phyloP scores from a whole-genome alignment of 208 protist species.

The Leishmania guyanensis region DNA sequence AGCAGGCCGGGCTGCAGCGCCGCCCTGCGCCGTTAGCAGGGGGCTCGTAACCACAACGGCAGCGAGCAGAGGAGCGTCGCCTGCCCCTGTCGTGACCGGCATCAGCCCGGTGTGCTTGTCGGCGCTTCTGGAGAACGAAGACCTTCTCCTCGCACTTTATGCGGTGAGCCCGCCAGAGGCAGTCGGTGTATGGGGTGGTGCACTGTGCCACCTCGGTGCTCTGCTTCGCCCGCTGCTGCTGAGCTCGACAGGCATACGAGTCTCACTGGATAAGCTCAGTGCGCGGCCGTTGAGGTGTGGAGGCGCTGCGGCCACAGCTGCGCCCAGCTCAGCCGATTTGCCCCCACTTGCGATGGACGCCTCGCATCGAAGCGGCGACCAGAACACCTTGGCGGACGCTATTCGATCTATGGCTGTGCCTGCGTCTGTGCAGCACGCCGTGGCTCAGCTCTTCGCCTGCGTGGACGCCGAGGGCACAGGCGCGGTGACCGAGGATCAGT shows the following conservation, averaged over 20 bases:
- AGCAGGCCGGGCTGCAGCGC: not conserved
- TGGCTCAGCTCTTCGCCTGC: conserved; percentile 22
- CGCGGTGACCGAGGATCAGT: conserved; percentile 28
- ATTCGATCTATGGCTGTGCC: conserved; percentile 32
- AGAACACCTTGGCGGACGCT: not conserved
- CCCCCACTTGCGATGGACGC: not conserved
- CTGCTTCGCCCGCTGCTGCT: conserved; percentile 26
- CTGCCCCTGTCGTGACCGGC: conserved; percentile 19
- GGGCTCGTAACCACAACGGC: not conserved
- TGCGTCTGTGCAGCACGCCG: conserved; percentile 28
- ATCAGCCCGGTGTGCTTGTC: conserved; percentile 30
- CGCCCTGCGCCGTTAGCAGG: not conserved
- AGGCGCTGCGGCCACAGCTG: not conserved
- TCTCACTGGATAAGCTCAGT: conserved; percentile 25
- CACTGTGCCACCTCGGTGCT: conserved; percentile 17
- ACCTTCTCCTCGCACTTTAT: conserved; percentile 24
- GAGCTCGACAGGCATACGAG: conserved; percentile 25
- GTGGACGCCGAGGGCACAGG: conserved; percentile 14
- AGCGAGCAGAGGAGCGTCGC: not conserved
- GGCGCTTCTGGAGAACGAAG: conserved; percentile 30
- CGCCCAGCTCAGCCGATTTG: not conserved
- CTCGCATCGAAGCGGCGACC: not conserved
- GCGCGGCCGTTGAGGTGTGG: not conserved
- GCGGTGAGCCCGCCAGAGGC: conserved; percentile 15
- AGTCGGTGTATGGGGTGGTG: conserved; percentile 30